Base-by-base conservation (phyloP, 2,329 filamentous ascomycete genomes). In the Malbranchea cinnamomea region DNA sequence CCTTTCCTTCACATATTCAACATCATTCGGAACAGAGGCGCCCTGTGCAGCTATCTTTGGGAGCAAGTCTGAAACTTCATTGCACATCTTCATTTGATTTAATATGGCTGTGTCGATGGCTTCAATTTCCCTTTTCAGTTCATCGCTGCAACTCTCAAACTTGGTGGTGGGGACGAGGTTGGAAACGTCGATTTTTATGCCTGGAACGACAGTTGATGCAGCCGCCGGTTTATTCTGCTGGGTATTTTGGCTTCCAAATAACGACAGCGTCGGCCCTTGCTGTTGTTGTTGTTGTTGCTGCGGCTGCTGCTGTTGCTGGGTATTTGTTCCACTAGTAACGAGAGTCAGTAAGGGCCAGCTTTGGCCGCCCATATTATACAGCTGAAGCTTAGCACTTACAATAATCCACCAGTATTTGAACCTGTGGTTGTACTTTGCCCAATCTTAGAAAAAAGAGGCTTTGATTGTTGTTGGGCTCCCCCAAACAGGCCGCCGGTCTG, bases 131-230 rank as follows among this genome's bases (percentile, higher is more conserved):
- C 74, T 71, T 48, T 92, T 83, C 10, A 93, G 63, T 17, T 81
- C 73, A 41, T 87, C 78, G 36, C 80, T 73, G 16, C 93, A 74
- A 53, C 93, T 87, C 49, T 84, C 82, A 61, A 89, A 94, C 37
- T 89, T 81, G 3, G 84, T 93, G 0, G 85, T 92, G 10, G 79
- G 78, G 30, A 83, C 74, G 36, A 95, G 63, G 48, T 80, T 81
- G 43, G 71, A 71, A 30, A 80, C 57, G 53, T 89, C 80, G 44
- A 92, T 79, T 45, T 79, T 76, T 11, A 83, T 78, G 11, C 78
- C 81, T 1, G 77, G 74, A 10, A 75, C 65, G 9, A 59, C 51
- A 2, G 47, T 52, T 3, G 41, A 42, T 6, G 41, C 37, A 15
- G 47, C 38, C 6, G 50, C 46, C 39, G 44, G 52, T 36, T 50